Conservation (phyloP, 148 eudicot species). For the Persicaria tinctoria region DNA sequence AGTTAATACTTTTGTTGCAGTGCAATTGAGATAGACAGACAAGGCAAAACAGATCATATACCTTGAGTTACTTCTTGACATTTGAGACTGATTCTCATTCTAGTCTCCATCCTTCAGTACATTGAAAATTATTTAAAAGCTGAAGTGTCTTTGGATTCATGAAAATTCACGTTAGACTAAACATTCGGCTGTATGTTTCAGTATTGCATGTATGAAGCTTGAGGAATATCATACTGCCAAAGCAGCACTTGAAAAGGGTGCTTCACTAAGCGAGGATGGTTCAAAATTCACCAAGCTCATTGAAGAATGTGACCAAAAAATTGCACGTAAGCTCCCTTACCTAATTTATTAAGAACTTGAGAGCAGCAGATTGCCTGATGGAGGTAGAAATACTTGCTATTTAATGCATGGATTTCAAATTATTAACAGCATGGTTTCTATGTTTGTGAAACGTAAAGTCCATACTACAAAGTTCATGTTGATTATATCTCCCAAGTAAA, state of each 20-base stretch:
- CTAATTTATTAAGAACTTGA: background rate
- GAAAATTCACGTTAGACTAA: background rate
- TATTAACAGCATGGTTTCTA: background rate
- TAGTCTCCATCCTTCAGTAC: background rate
- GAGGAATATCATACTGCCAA: constrained; percentile 91
- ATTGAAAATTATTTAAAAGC: background rate
- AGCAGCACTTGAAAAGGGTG: constrained; percentile 67
- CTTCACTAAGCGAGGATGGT: constrained; percentile 53
- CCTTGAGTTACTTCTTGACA: background rate
- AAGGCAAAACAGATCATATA: background rate
- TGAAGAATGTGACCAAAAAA: constrained; percentile 67
- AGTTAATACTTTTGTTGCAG: background rate
- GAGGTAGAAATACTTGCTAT: background rate
- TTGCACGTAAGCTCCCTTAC: constrained; percentile 50
- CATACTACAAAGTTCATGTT: background rate
- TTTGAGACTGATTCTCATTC: background rate
- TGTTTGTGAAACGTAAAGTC: background rate
- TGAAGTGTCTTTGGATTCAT: background rate
- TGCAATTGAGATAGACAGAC: background rate
- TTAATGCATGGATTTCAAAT: background rate
- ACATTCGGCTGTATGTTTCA: constrained; percentile 17
- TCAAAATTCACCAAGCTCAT: constrained; percentile 60
- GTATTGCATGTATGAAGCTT: constrained; percentile 76
- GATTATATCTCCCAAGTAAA: background rate
- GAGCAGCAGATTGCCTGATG: background rate